Conservation (phyloP, 768 basidiomycete genomes). For the Amanita brunnescens region DNA sequence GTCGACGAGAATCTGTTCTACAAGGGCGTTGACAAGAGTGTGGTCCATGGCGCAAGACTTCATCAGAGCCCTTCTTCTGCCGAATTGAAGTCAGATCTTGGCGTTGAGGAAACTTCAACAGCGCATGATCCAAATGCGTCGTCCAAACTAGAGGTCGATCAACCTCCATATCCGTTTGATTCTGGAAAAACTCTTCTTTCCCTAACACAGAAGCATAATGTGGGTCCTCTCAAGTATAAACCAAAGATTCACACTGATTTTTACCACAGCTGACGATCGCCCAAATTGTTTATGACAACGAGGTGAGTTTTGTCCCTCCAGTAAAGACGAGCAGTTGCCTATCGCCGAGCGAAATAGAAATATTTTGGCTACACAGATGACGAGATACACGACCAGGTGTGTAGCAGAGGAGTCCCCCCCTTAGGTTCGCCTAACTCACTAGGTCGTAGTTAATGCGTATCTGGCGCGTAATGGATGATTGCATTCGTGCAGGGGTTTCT, state of each 20-base stretch:
- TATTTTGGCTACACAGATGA: constrained; percentile 69
- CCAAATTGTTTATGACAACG: constrained; percentile 90
- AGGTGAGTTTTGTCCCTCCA: constrained; percentile 27
- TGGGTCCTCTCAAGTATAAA: constrained; percentile 16
- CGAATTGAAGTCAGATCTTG: constrained; percentile 21
- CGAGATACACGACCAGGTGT: constrained; percentile 67
- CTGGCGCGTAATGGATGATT: constrained; percentile 90
- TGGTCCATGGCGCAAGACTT: constrained; percentile 72
- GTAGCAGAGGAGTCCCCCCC: too few species aligned
- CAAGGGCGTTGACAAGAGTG: constrained; percentile 78
- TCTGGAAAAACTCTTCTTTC: constrained; percentile 69
- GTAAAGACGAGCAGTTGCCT: not conserved
- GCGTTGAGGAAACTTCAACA: constrained; percentile 4
- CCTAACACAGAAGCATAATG: constrained; percentile 74
- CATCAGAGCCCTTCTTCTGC: constrained; percentile 48
- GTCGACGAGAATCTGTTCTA: constrained; percentile 94
- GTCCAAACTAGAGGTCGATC: constrained; percentile 21
- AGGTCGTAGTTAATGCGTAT: constrained; percentile 53
- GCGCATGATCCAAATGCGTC: not conserved
- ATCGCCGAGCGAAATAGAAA: constrained; percentile 23
- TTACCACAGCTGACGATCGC: constrained; percentile 69
- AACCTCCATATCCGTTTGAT: constrained; percentile 78
- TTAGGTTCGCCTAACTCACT: not conserved
- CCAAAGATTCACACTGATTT: not conserved
- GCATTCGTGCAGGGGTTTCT: constrained; percentile 81